Evolutionary conservation across 805 yeast genomes (phyloP), one percentile per base, ranked within the genome.

Genomic region (Candida pseudofarinosa): DNA sequence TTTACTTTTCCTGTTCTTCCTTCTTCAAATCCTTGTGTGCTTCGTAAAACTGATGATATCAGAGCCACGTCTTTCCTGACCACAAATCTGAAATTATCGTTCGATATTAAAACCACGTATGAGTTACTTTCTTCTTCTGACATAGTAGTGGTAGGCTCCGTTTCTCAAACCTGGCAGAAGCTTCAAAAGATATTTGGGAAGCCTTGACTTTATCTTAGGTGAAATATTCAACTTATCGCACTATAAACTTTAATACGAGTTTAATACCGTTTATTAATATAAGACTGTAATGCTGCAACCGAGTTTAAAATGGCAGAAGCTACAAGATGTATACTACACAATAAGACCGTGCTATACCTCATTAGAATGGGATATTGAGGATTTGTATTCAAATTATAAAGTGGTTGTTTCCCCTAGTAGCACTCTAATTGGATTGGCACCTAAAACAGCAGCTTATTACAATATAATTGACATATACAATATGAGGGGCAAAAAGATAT

Each of bases 31-130:
- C 71, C 74, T 40, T 69, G 72, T 2, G 70, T 62, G 79, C 40
- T 81, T 72, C 75, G 48, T 30, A 83, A 55, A 37, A 69, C 72
- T 3, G 75, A 72, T 56, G 85, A 86, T 73, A 88, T 79, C 60
- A 73, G 64, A 0, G 97, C 97, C 0, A 89, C 90, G 19, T 86
- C 90, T 42, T 80, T 75, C 13, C 80, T 59, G 1, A 90, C 65
- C 16, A 79, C 69, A 54, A 77, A 84, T 46, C 73, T 77, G 54
- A 74, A 79, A 4, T 82, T 81, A 53, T 89, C 96, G 6, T 81
- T 73, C 1, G 96, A 85, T 1, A 86, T 76, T 31, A 91, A 67
- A 5, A 83, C 82, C 6, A 89, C 80, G 53, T 67, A 37, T n/a
- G 38, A 17, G 15, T 23, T 23, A 23, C 28, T 23, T 23, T 23